Percentiles rank a stretch among this genome's conserved stretches.
Conservation (phyloP, 768 basidiomycete species). For the Trametes coccinea region DNA sequence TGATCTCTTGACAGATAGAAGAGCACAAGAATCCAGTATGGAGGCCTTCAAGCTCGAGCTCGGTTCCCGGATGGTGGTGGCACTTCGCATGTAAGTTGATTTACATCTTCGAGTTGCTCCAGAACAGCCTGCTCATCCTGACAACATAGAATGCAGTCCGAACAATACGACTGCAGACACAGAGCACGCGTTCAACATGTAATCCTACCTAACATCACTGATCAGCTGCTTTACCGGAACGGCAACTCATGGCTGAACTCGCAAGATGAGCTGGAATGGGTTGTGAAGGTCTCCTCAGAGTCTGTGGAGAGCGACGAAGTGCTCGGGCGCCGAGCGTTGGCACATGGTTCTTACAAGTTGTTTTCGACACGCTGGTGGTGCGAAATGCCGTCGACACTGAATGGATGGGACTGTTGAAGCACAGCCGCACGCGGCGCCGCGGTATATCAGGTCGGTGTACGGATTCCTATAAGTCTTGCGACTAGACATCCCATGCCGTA, state of each 20-base stretch:
- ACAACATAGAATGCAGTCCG: slow-evolving; percentile 70
- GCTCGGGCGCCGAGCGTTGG: slow-evolving; percentile 43
- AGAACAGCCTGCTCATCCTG: slow-evolving; percentile 45
- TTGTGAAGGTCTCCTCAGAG: slow-evolving; percentile 87
- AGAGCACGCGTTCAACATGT: slow-evolving; percentile 78
- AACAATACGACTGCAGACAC: slow-evolving; percentile 25
- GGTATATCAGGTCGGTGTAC: no score
- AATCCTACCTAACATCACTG: slow-evolving; percentile 68
- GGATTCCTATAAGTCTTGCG: no score
- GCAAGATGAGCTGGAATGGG: slow-evolving; percentile 49
- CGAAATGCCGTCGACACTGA: slow-evolving; percentile 78
- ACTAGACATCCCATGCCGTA: no score
- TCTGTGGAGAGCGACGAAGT: slow-evolving; percentile 66
- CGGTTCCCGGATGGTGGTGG: no score
- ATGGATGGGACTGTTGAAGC: slow-evolving; percentile 24
- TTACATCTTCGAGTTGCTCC: no score
- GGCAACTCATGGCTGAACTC: slow-evolving; percentile 41
- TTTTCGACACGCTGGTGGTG: slow-evolving; percentile 83
- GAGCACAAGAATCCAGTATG: no score
- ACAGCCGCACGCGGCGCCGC: no score
- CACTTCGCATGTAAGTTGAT: no score
- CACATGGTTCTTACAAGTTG: slow-evolving; percentile 45
- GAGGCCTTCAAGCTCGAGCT: no score
- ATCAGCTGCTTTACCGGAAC: slow-evolving; percentile 38
- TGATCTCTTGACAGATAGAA: no score